phyloP scores from a whole-genome alignment of 768 basidiomycete species.

The Agrocybe pediades region DNA sequence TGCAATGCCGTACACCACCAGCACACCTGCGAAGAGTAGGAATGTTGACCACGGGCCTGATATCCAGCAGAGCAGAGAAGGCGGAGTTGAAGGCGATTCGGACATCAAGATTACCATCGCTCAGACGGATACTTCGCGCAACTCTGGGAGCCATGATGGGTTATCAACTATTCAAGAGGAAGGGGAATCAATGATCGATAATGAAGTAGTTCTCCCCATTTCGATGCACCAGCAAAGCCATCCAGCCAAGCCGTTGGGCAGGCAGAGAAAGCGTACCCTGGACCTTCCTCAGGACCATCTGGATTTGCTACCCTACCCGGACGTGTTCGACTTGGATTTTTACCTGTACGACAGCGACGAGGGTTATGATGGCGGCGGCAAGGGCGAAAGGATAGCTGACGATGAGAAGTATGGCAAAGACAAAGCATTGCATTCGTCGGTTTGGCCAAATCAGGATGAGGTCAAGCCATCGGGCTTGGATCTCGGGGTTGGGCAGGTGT shows the following conservation, averaged over 20 bases:
- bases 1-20: conserved; percentile 12
- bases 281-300: conserved; percentile 10
- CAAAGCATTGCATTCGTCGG: neutral
- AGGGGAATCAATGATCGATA: neutral
- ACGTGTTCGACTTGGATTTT: conserved; percentile 27
- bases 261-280: neutral
- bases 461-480: neutral
- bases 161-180: neutral
- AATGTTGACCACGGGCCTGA: too few species aligned
- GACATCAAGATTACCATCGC: too few species aligned
- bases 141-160: too few species aligned
- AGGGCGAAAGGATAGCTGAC: too few species aligned
- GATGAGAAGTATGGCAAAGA: neutral
- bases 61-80: too few species aligned
- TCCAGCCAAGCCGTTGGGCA: too few species aligned
- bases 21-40: conserved; percentile 14
- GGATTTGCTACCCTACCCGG: conserved; percentile 22
- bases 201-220: neutral
- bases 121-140: too few species aligned
- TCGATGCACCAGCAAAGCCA: too few species aligned
- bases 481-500: neutral
- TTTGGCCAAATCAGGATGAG: neutral
- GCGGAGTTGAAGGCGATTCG: too few species aligned
- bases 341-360: conserved; percentile 13
- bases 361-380: too few species aligned